Base-by-base conservation (phyloP, 805 yeast species). In the Candida alai region DNA sequence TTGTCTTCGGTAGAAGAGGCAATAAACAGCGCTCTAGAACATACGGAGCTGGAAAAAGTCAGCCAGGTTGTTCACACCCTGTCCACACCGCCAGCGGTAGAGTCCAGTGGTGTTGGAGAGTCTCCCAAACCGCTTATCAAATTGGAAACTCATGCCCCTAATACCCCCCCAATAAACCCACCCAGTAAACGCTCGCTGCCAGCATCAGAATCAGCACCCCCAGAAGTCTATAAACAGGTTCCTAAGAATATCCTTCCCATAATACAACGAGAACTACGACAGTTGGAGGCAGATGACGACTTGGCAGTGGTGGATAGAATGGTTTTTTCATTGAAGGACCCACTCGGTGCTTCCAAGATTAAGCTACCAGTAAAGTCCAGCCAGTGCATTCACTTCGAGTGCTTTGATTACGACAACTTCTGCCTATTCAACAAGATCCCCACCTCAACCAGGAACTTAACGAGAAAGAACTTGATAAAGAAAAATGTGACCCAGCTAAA, bases 321-420 rank as follows among this genome's bases (percentile, higher is more conserved):
- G 37, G 48, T 58, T 0, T 65, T 65, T 38, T 50, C 69, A 5
- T 42, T 67, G 20, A 47, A 60, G 28, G 73, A 67, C 39, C 73
- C 73, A 3, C 44, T 62, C n/a, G 51, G 60, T 19, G 63, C 62
- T 16, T 54, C 62, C 22, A 62, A 54, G 35, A 66, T 67, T 24
- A 41, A 46, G 25, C 47, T 67, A 6, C 73, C 73, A 2, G 61
- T 67, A 7, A 67, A 65, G 44, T 56, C 70, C 5, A 40, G 44
- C 6, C 36, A 39, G 1, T 67, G 73, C 41, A 43, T 43, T 19
- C 73, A 67, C 41, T 65, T 66, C 41, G 71, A 64, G 48, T 66
- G 72, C 44, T 67, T 67, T 46, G 73, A 67, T 37, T 62, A 56
- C 33, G 63, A 64, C 9, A 62, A 48, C 24, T 67, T 67, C 35